Conservation (phyloP, 768 basidiomycete species). For the Pleurotus ostreatus region DNA sequence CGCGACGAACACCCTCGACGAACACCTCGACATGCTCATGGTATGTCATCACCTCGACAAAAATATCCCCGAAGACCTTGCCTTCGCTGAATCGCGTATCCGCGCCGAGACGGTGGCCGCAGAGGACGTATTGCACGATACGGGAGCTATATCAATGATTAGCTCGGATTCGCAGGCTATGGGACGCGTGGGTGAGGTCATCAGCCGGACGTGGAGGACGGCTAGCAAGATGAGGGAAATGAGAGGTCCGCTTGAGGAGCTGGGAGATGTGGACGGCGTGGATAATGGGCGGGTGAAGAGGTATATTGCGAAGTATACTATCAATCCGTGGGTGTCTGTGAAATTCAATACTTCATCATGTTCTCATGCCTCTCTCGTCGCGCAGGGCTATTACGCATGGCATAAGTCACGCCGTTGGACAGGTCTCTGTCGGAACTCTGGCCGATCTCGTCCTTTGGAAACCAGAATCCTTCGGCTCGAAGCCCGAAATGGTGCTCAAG, state of each 20-base stretch:
- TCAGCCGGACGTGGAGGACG: slow-evolving; percentile 92
- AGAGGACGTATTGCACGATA: slow-evolving; percentile 92
- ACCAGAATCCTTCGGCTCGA: slow-evolving; percentile 87
- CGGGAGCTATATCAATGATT: slow-evolving; percentile 94
- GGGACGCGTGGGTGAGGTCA: slow-evolving; percentile 95
- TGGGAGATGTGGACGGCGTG: slow-evolving; percentile 65
- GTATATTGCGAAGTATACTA: slow-evolving; percentile 94
- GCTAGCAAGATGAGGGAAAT: slow-evolving; percentile 90
- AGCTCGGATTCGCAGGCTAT: slow-evolving; percentile 97
- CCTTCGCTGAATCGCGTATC: slow-evolving; percentile 96
- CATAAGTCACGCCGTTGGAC: slow-evolving; percentile 82
- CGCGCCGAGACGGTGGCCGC: slow-evolving; percentile 96
- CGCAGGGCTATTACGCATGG: slow-evolving; percentile 90
- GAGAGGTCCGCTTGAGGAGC: slow-evolving; percentile 62
- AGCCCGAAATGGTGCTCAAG: slow-evolving; percentile 94
- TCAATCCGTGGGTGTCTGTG: slow-evolving; percentile 77
- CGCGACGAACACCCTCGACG: slow-evolving; percentile 87
- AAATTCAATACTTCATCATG: too few species aligned
- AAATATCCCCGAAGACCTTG: slow-evolving; percentile 88
- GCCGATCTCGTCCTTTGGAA: slow-evolving; percentile 97
- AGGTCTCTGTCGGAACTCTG: slow-evolving; percentile 74
- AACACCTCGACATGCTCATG: slow-evolving; percentile 99
- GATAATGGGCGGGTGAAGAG: slow-evolving; percentile 94
- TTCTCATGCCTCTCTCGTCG: background rate
- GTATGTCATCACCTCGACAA: slow-evolving; percentile 97